Evolutionary conservation across 1,284 basidiomycete genomes (phyloP).

Genomic region (Ganoderma multipileum): DNA sequence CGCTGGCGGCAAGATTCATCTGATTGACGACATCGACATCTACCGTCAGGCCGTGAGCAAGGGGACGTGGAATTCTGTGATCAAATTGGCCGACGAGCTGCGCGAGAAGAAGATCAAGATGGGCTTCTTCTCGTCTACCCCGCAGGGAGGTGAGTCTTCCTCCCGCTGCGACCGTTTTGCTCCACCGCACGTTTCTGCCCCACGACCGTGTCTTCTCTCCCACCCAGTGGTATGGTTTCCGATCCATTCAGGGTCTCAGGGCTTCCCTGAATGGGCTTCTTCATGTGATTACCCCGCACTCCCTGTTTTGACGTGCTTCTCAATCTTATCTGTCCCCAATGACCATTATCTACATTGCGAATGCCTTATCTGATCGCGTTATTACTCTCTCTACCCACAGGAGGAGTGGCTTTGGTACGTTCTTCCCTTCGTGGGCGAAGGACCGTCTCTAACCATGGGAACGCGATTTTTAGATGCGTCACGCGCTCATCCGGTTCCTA

Average conservation of each 20-base stretch:
- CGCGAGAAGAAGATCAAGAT: constrained; percentile 85
- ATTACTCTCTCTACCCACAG: constrained; percentile 42
- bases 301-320: constrained; percentile 29
- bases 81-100: constrained; percentile 81
- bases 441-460: constrained; percentile 20
- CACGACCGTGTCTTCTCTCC: background rate
- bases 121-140: constrained; percentile 89
- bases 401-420: constrained; percentile 86
- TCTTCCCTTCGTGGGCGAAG: constrained; percentile 8
- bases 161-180: constrained; percentile 4
- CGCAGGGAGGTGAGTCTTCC: constrained; percentile 74
- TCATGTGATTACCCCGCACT: constrained; percentile 24
- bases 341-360: constrained; percentile 17
- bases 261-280: background rate
- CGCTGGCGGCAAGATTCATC: constrained; percentile 79
- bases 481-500: constrained; percentile 86
- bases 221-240: background rate
- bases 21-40: constrained; percentile 78
- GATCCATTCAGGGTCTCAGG: constrained; percentile 1
- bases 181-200: background rate
- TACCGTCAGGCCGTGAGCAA: constrained; percentile 70
- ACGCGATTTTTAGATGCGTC: constrained; percentile 71
- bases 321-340: constrained; percentile 15
- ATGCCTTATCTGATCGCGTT: constrained; percentile 35
- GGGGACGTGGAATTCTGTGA: constrained; percentile 80